A percentile compares a stretch with the other conserved stretches of the same genome.
These are phyloP conservation scores for Jimgerdemannia lactiflua DNA, from an alignment of 192 early-diverging fungal species.

Conservation along the genomic window DNA sequence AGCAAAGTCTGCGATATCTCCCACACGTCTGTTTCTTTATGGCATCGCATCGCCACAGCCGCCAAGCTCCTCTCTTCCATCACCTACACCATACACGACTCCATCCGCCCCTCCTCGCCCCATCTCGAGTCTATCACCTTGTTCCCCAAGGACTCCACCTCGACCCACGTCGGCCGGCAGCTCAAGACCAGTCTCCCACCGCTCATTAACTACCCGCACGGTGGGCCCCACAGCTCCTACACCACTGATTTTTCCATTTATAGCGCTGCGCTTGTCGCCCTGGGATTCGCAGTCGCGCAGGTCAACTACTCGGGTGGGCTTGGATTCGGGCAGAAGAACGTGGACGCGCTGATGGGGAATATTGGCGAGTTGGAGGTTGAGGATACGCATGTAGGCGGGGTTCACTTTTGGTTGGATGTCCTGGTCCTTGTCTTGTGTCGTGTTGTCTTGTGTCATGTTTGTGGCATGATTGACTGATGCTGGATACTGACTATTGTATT, in stretches of 20 bases:
- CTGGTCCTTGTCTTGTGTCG: no score
- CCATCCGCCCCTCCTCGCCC: background rate
- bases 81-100: background rate
- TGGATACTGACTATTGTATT: background rate
- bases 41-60: background rate
- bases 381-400: conserved; percentile 52
- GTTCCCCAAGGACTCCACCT: conserved; percentile 15
- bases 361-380: conserved; percentile 66
- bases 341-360: conserved; percentile 59
- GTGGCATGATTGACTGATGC: no score
- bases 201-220: conserved; percentile 74
- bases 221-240: conserved; percentile 67
- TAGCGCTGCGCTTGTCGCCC: conserved; percentile 41
- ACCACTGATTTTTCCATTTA: conserved; percentile 49
- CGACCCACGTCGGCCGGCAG: conserved; percentile 10
- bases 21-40: background rate
- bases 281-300: conserved; percentile 59
- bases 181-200: conserved; percentile 35
- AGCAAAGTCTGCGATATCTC: no score
- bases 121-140: conserved; percentile 34
- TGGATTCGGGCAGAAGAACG: conserved; percentile 72
- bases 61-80: background rate
- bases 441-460: no score
- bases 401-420: background rate
- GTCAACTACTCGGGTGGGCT: conserved; percentile 79